A percentile compares a stretch with the other conserved stretches of the same genome.
Conservation (phyloP, 345 rosid species). For the Citrus unshiu region DNA sequence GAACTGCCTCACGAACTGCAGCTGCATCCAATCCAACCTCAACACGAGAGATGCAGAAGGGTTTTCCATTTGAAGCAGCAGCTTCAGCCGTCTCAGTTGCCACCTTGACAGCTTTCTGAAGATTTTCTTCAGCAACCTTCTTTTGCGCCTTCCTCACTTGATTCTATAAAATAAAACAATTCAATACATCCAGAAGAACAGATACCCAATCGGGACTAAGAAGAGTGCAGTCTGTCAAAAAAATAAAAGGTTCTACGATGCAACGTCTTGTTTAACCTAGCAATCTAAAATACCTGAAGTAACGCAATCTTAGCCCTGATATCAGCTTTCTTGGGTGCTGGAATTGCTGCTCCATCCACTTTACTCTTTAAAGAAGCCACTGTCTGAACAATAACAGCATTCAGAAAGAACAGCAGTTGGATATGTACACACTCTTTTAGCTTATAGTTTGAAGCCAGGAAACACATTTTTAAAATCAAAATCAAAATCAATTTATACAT, state of each 20-base stretch:
- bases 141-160: slow-evolving; percentile 77
- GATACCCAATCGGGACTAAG: not conserved
- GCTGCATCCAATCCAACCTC: slow-evolving; percentile 90
- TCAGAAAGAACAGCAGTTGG: slow-evolving; percentile 8
- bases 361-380: slow-evolving; percentile 73
- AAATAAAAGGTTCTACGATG: not conserved
- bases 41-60: slow-evolving; percentile 64
- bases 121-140: slow-evolving; percentile 83
- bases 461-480: not conserved
- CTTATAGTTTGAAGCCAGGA: not conserved
- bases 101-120: slow-evolving; percentile 61
- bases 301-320: slow-evolving; percentile 63
- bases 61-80: slow-evolving; percentile 68
- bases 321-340: slow-evolving; percentile 85
- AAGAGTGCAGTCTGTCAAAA: not conserved
- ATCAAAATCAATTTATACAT: not conserved
- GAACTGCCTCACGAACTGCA: slow-evolving; percentile 92
- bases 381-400: slow-evolving; percentile 38
- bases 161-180: slow-evolving; percentile 31
- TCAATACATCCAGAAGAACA: not conserved
- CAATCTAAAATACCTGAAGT: slow-evolving; percentile 59
- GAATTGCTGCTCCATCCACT: slow-evolving; percentile 73
- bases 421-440: not conserved
- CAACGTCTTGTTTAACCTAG: not conserved
- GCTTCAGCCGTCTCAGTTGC: slow-evolving; percentile 62